Base-by-base conservation (phyloP, 139 green algal species). In the Zygnema circumcarinatum region DNA sequence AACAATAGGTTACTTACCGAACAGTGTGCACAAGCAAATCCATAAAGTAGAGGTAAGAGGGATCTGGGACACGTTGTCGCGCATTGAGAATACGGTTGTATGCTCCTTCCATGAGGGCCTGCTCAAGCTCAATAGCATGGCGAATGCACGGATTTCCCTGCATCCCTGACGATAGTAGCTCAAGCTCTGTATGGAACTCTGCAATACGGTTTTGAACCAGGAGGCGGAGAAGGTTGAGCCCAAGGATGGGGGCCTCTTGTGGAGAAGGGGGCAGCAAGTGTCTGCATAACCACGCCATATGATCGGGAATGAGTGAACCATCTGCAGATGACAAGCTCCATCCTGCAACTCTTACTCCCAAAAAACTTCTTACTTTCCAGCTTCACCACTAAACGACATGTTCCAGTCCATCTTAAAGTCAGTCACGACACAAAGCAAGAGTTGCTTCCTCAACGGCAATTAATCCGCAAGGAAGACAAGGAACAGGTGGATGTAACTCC, bases 181-280 rank as follows among this genome's bases (percentile, higher is more conserved):
- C 97, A 54, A 99, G 92, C 86, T 98, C 96, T 0, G 95, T 98
- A 92, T 99, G 97, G 83, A 99, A 99, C 90, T 99, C 97, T 29
- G 97, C 96, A 75, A 97, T 98, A 62, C 97, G 92, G 90, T 98
- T 98, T 67, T 96, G 92, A 40, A 98, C 95, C 52, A 99, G 93
- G 81, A 99, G 92, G 31, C 96, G 92, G 89, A 99, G 90, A 84
- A 99, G 93, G 91, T 98, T 96, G 20, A 98, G 90, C 16, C 95
- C 95, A 29, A 92, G 73, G 1, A 98, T 92, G 7, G 92, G 25
- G 7, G 88, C 40, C 89, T 98, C 93, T 39, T 95, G 91, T 1
- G 87, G 1, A 0, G 95, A 97, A 22, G 91, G 76, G 1, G 93
- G 90, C 56, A 98, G 42, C 72, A 94, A 3, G 25, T 69, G 22